A percentile compares a stretch with the other conserved stretches of the same genome.
Conservation (phyloP, 352 stramenopile species). For the Phytophthora cryptogea region DNA sequence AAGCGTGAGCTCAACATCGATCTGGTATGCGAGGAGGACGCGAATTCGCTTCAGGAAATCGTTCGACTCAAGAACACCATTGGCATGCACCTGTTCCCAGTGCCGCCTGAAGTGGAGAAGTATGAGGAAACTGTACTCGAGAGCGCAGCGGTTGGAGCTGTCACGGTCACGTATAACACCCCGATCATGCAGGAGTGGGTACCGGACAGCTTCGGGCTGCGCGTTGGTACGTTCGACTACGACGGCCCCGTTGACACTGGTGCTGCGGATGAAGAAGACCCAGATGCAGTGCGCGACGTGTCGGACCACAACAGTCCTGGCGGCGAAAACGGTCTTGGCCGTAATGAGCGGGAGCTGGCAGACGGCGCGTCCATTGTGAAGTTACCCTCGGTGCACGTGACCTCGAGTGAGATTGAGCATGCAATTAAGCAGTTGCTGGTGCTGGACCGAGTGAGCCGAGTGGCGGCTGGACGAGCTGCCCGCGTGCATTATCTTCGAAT, state of each 20-base stretch:
- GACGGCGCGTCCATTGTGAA: constrained; percentile 26
- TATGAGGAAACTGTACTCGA: constrained; percentile 64
- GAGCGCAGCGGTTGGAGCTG: constrained; percentile 53
- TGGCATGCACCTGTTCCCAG: constrained; percentile 69
- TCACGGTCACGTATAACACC: constrained; percentile 70
- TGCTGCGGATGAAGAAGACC: constrained; percentile 8
- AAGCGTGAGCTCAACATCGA: constrained; percentile 54
- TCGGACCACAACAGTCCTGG: constrained; percentile 1
- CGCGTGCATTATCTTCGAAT: constrained; percentile 65
- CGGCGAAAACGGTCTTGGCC: constrained; percentile 1
- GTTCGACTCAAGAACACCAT: constrained; percentile 61
- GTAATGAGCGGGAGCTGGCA: constrained; percentile 8
- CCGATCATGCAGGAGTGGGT: constrained; percentile 81
- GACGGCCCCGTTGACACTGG: constrained; percentile 6
- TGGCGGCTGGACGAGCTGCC: constrained; percentile 55
- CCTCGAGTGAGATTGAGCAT: constrained; percentile 57
- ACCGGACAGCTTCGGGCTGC: constrained; percentile 54
- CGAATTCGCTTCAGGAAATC: constrained; percentile 51
- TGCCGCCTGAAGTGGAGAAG: constrained; percentile 55
- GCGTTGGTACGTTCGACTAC: constrained; percentile 59
- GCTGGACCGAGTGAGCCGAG: constrained; percentile 58
- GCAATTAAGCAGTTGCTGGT: constrained; percentile 48
- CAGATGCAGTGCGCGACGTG: constrained; percentile 3
- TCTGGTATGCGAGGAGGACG: constrained; percentile 49
- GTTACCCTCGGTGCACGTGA: constrained; percentile 54